A percentile compares a stretch with the other conserved stretches of the same genome.
Conservation (phyloP, 225 moss, liverwort and hornwort species). For the Takakia lepidozioides region DNA sequence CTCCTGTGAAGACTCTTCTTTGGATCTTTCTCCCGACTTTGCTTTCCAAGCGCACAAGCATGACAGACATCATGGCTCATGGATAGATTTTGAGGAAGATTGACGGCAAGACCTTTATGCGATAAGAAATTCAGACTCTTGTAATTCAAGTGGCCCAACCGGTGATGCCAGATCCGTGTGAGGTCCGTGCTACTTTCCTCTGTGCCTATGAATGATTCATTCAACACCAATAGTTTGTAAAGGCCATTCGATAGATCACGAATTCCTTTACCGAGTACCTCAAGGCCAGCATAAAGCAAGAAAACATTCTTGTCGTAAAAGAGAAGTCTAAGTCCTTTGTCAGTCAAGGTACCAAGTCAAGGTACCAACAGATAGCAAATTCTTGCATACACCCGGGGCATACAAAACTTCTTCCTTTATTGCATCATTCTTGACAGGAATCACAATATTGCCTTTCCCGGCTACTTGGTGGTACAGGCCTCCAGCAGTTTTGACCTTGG, state of each 20-base stretch:
- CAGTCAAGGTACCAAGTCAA: too few species aligned
- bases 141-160: background rate
- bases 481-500: background rate
- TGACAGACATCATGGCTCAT: background rate
- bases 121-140: background rate
- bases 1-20: background rate
- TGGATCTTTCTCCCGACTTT: background rate
- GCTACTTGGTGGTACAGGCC: background rate
- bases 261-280: background rate
- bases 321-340: background rate
- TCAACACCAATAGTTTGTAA: background rate
- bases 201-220: background rate
- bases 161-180: background rate
- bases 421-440: background rate
- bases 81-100: background rate
- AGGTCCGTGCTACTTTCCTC: background rate
- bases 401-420: background rate
- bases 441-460: background rate
- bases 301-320: background rate
- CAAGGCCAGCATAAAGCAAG: background rate
- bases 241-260: background rate
- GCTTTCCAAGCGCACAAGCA: background rate
- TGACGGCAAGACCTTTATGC: background rate
- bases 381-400: background rate
- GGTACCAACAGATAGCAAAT: background rate